These are phyloP conservation scores for Trypanosoma congolense DNA, from an alignment of 208 protist species.

Conservation along the genomic window DNA sequence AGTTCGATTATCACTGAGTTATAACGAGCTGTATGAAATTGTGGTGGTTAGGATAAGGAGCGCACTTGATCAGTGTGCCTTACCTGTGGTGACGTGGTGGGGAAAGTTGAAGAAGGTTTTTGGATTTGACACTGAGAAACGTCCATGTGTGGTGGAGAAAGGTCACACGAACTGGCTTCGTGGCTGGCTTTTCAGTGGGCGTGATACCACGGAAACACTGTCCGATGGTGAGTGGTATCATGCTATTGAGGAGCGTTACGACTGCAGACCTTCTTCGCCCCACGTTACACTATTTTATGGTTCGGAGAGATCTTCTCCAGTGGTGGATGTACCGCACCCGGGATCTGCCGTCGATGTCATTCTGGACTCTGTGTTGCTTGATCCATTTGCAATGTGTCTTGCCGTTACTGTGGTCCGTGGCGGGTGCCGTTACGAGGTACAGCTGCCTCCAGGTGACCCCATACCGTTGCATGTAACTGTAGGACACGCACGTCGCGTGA, in stretches of 20 bases:
- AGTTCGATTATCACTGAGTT: conserved; percentile 13
- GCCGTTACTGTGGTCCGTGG: conserved; percentile 2
- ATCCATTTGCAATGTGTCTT: conserved; percentile 66
- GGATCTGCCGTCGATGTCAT: conserved; percentile 36
- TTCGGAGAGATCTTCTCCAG: background rate
- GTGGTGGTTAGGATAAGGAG: conserved; percentile 9
- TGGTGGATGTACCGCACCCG: conserved; percentile 6
- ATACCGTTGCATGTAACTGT: conserved; percentile 67
- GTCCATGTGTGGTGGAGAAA: conserved; percentile 11
- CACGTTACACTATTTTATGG: conserved; percentile 70
- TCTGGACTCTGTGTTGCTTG: conserved; percentile 50
- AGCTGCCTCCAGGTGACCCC: background rate
- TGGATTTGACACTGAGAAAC: background rate
- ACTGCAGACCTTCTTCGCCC: conserved; percentile 16
- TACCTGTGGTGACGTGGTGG: conserved; percentile 13
- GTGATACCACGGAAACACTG: conserved; percentile 3
- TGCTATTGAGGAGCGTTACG: conserved; percentile 55
- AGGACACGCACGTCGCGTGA: conserved; percentile 24
- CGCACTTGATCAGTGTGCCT: background rate
- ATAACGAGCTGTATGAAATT: conserved; percentile 8
- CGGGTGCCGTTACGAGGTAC: conserved; percentile 10
- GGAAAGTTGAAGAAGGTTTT: conserved; percentile 7
- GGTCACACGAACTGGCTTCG: conserved; percentile 72
- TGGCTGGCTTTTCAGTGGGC: conserved; percentile 58
- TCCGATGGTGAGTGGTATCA: conserved; percentile 10